Base-by-base conservation (phyloP, 73 alveolate species). In the Paramecium primaurelia region DNA sequence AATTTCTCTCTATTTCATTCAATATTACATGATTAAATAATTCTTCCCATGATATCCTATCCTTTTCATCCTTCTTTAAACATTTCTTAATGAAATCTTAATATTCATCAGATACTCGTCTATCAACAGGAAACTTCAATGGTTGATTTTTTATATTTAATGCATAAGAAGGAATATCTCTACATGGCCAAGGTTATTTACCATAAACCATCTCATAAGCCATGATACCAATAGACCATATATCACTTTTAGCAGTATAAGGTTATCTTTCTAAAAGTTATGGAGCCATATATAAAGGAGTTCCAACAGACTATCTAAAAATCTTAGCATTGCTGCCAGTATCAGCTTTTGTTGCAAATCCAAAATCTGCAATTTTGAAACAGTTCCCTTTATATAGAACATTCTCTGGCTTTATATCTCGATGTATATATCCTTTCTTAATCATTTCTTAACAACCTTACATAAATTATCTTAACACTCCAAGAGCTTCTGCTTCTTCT, bases 321-420 rank as follows among this genome's bases (percentile, higher is more conserved):
- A 40, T 51, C 73, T 87, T 59, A 28, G 16, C 44, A 34, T 84
- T 16, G 45, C 58, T 58, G 11, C 20, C 51, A 7, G 1, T 59
- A 2, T 86, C 93, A 6, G 86, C 73, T 60, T 87, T 22, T 40
- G 88, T 73, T 36, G 93, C 84, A 87, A 87, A 87, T n/a, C 93
- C 93, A 25, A 87, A 87, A 64, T 87, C 93, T 59, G 93, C 84
- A 18, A 87, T 32, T 44, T 87, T 87, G 12, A 47, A 64, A 60
- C 88, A 77, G 20, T 80, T 58, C n/a, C 77, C 93, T 22, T 77
- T 87, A 9, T n/a, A 59, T 26, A 87, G 34, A 40, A 51, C 69
- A 77, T 87, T 87, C 28, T 73, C 93, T 32, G 93, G 93, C 30
- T 87, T 87, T 22, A 87, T 87, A 87, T 87, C 93, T 68, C 93